Conservation (phyloP, 176 grass and related monocot genomes). For the Bothriochloa decipiens region DNA sequence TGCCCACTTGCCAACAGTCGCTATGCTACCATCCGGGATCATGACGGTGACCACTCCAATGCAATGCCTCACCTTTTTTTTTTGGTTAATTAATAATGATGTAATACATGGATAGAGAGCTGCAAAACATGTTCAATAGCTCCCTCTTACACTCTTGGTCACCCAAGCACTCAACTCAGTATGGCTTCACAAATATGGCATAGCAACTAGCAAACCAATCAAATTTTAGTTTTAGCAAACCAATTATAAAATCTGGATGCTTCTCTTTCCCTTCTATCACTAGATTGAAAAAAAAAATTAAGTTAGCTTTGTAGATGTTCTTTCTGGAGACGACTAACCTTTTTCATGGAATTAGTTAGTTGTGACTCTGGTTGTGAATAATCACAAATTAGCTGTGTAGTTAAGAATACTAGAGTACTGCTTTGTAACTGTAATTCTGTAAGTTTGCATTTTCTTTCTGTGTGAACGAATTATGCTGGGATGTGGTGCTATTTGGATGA, state of each 20-base stretch:
- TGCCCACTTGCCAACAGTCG: conserved; percentile 95
- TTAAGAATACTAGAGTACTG: not conserved
- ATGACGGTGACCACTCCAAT: conserved; percentile 55
- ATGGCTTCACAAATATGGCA: not conserved
- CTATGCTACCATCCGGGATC: conserved; percentile 89
- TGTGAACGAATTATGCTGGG: not conserved
- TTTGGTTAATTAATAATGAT: not conserved
- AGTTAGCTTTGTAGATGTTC: not conserved
- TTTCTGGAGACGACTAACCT: not conserved
- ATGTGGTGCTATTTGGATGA: not conserved
- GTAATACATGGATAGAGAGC: not conserved
- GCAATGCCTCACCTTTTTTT: not conserved
- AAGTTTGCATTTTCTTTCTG: not conserved
- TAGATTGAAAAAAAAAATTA: not conserved
- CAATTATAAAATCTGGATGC: not conserved
- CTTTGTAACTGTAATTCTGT: not conserved
- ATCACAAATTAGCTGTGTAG: not conserved
- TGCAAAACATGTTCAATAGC: not conserved
- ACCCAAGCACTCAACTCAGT: not conserved
- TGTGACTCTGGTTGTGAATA: not conserved
- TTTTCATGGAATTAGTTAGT: not conserved
- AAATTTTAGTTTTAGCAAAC: not conserved
- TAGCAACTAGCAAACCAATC: not conserved
- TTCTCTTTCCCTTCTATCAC: not conserved
- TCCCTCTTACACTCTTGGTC: not conserved